Percentiles rank a stretch among this genome's conserved stretches.
Evolutionary conservation across 768 basidiomycete genomes (phyloP).

Genomic region (Tricholoma terreum): DNA sequence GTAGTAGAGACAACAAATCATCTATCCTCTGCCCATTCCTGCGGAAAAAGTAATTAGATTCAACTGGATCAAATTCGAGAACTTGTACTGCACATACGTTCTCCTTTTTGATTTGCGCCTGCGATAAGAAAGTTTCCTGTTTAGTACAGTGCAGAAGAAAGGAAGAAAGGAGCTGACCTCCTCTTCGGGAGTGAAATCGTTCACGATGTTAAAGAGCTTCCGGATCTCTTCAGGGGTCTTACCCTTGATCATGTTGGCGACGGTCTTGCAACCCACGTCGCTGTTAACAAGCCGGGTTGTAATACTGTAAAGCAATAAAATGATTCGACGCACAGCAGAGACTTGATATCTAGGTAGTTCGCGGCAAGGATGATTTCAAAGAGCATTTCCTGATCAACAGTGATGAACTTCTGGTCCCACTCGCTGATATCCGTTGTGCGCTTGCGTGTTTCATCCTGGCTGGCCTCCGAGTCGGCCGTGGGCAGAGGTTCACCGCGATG

Average conservation of each 20-base stretch:
- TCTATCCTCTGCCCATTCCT: conserved; percentile 96
- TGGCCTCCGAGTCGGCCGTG: conserved; percentile 72
- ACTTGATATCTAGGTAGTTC: conserved; percentile 99
- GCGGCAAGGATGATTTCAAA: conserved; percentile 99
- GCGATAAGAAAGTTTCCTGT: conserved; percentile 11
- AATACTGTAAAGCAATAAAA: not conserved
- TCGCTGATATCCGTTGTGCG: conserved; percentile 98
- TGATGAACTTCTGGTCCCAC: conserved; percentile 99
- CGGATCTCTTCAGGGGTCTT: conserved; percentile 99
- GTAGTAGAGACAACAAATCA: conserved; percentile 34
- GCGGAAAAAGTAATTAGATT: conserved; percentile 18
- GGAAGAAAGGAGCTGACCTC: conserved; percentile 56
- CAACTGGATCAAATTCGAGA: conserved; percentile 3
- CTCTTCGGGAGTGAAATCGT: conserved; percentile 98
- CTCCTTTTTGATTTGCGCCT: conserved; percentile 99
- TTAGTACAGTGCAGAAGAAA: conserved; percentile 9
- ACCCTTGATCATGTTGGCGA: conserved; percentile 99
- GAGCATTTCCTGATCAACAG: conserved; percentile 99
- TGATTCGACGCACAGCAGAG: conserved; percentile 73
- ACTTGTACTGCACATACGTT: conserved; percentile 59
- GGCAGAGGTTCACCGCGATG: conserved; percentile 98
- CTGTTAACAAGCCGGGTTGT: conserved; percentile 36
- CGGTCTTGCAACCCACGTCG: conserved; percentile 97
- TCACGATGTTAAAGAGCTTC: conserved; percentile 96
- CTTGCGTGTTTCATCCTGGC: conserved; percentile 91